These are phyloP conservation scores for Fistulinella cinereoalba DNA, from an alignment of 1,284 basidiomycete genomes.

Conservation along the genomic window DNA sequence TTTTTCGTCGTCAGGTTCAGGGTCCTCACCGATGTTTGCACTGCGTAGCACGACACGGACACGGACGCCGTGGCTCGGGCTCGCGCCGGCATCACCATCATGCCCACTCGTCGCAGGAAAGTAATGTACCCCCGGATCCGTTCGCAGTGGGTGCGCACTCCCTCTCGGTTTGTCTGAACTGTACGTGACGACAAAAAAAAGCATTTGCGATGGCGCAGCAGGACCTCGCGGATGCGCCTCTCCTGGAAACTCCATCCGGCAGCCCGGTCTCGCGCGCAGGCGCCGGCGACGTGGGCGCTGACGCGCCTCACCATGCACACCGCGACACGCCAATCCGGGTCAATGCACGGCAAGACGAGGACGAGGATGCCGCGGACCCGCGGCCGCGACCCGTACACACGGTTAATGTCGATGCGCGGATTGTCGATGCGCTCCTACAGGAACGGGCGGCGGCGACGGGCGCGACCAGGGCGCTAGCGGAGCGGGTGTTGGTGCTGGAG, in stretches of 20 bases:
- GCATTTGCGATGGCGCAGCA: slow-evolving; percentile 19
- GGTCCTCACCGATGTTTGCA: no score
- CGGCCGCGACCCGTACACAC: not conserved
- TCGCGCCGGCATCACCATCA: slow-evolving; percentile 12
- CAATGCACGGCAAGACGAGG: not conserved
- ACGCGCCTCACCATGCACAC: not conserved
- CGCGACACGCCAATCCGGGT: not conserved
- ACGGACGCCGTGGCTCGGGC: slow-evolving; percentile 11
- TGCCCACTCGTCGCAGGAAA: slow-evolving; percentile 5
- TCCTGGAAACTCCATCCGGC: slow-evolving; percentile 5
- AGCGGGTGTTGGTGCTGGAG: slow-evolving; percentile 26
- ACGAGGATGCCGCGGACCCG: not conserved
- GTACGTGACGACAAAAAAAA: slow-evolving; percentile 4
- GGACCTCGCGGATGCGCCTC: slow-evolving; percentile 6
- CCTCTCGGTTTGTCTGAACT: not conserved
- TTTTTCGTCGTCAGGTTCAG: not conserved
- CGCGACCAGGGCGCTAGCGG: slow-evolving; percentile 17
- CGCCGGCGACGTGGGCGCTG: not conserved
- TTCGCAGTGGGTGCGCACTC: slow-evolving; percentile 20
- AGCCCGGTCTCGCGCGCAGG: not conserved
- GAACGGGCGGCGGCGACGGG: slow-evolving; percentile 17
- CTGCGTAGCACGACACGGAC: not conserved
- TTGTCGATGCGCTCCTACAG: slow-evolving; percentile 12
- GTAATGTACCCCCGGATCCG: slow-evolving; percentile 10
- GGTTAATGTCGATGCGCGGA: slow-evolving; percentile 5